phyloP scores from a whole-genome alignment of 177 flowering plant genomes.

The Vitis hybrid region DNA sequence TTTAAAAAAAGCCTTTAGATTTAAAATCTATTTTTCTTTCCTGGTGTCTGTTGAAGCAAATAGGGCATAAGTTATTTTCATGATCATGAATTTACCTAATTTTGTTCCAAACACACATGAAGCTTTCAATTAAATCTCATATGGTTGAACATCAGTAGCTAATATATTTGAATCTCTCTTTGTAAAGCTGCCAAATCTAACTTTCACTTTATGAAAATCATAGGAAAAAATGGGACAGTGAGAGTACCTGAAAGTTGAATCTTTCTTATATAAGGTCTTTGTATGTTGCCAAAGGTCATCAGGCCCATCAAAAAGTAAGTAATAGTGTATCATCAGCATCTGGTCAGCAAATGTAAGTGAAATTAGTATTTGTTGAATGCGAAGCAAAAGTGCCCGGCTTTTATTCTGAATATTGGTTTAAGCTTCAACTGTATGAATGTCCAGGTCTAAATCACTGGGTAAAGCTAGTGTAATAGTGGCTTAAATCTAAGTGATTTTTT shows the following conservation, averaged over 20 bases:
- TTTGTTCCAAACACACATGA: no score
- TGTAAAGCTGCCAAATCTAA: not conserved
- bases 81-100: no score
- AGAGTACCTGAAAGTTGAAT: conserved; percentile 74
- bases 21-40: not conserved
- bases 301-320: conserved; percentile 86
- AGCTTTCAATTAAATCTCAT: no score
- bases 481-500: no score
- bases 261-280: conserved; percentile 64
- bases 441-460: no score
- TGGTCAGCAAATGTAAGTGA: conserved; percentile 28
- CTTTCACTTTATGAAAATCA: not conserved
- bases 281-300: conserved; percentile 88
- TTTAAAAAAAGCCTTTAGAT: not conserved
- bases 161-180: not conserved
- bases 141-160: no score
- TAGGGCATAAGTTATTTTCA: no score
- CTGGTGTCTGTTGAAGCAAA: no score
- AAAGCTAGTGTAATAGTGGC: no score
- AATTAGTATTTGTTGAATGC: not conserved
- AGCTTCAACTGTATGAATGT: no score
- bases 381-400: no score
- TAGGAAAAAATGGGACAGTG: not conserved
- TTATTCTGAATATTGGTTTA: no score
- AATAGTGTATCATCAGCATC: conserved; percentile 98